Percentiles rank a stretch among this genome's conserved stretches.
phyloP scores from a whole-genome alignment of 257 asterid species.

The Coffea eugenioides region DNA sequence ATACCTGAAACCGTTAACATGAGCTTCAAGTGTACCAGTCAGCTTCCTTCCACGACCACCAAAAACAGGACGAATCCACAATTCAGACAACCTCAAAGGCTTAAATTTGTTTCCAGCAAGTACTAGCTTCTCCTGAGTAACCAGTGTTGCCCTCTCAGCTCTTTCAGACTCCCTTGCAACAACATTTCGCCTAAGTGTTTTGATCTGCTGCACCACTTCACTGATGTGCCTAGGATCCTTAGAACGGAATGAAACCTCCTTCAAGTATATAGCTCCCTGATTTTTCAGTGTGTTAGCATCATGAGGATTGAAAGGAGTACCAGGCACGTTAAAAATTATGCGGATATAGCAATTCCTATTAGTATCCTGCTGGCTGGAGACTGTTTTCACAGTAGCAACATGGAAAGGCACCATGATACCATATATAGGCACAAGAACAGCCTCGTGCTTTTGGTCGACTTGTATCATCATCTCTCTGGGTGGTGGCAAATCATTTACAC shows the following conservation, averaged over 20 bases:
- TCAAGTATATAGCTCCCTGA: conserved; percentile 55
- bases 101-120: conserved; percentile 61
- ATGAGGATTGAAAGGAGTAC: conserved; percentile 64
- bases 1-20: conserved; percentile 62
- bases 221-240: conserved; percentile 71
- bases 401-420: conserved; percentile 78
- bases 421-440: conserved; percentile 58
- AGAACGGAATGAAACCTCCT: conserved; percentile 66
- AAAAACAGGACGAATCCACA: conserved; percentile 76
- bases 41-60: conserved; percentile 71
- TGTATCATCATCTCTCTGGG: conserved; percentile 65
- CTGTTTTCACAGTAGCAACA: conserved; percentile 60
- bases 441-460: conserved; percentile 73
- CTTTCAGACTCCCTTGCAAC: conserved; percentile 73
- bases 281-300: conserved; percentile 53
- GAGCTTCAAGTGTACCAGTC: conserved; percentile 67
- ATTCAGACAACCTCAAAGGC: conserved; percentile 58
- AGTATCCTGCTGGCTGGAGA: conserved; percentile 69
- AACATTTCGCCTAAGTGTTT: conserved; percentile 59
- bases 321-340: conserved; percentile 67
- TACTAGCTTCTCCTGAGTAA: conserved; percentile 61
- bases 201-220: conserved; percentile 65
- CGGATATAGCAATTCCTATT: conserved; percentile 63
- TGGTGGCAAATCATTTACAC: conserved; percentile 61
- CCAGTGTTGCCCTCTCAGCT: conserved; percentile 80